Conservation (phyloP, 169 alveolate species). For the Cryptosporidium andersoni region DNA sequence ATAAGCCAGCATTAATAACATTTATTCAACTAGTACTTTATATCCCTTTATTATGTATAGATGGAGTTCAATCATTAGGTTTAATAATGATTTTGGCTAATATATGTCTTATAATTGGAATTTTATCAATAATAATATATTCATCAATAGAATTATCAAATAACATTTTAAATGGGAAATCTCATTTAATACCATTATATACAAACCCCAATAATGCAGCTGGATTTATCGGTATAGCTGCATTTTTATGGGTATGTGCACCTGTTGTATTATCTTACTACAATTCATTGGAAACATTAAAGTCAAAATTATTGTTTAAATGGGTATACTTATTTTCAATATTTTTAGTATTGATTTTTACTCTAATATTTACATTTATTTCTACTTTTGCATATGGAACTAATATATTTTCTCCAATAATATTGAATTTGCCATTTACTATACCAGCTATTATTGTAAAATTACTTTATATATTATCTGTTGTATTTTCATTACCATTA, state of each 20-base stretch:
- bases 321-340: slow-evolving; percentile 41
- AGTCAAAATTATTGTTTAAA: slow-evolving; percentile 31
- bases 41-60: slow-evolving; percentile 34
- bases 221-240: slow-evolving; percentile 69
- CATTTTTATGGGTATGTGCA: slow-evolving; percentile 71
- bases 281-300: slow-evolving; percentile 5
- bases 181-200: slow-evolving; percentile 15
- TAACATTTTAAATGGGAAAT: not conserved
- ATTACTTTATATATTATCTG: slow-evolving; percentile 43
- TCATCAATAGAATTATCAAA: slow-evolving; percentile 20
- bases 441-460: slow-evolving; percentile 47
- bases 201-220: slow-evolving; percentile 14
- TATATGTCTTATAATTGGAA: slow-evolving; percentile 43
- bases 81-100: slow-evolving; percentile 30
- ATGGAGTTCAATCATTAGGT: slow-evolving; percentile 47
- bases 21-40: slow-evolving; percentile 35
- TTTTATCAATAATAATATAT: slow-evolving; percentile 18
- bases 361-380: slow-evolving; percentile 53
- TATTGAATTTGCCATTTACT: slow-evolving; percentile 55
- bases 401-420: slow-evolving; percentile 36
- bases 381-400: slow-evolving; percentile 68
- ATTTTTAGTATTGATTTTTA: slow-evolving; percentile 47
- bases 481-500: slow-evolving; percentile 47
- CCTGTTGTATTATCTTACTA: slow-evolving; percentile 61
- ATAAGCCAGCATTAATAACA: slow-evolving; percentile 39